Evolutionary conservation across 2,329 filamentous ascomycete genomes (phyloP), one percentile per base, ranked within the genome.

Genomic region (Aureobasidium sp.): DNA sequence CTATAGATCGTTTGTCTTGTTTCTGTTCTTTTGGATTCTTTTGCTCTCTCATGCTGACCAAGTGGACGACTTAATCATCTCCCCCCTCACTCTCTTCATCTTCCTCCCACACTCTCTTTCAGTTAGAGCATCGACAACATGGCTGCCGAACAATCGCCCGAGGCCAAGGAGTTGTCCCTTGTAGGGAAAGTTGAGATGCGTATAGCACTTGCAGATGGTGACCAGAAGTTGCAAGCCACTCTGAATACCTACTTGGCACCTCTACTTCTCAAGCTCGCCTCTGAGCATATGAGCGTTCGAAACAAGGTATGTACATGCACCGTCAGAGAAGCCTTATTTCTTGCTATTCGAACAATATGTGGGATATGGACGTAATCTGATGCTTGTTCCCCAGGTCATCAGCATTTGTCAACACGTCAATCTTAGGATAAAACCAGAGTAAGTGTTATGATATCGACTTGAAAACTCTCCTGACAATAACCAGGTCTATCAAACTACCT

Each of bases 141-240:
- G 60, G 60, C 60, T 38, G 27, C 38, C 18, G 25, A 60, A 38
- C 72, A 69, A 64, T 69, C 75, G 10, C 68, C 71, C 8, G 90
- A 92, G 79, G 85, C 91, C 78, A 89, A 90, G 68, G 94, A 97
- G 85, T 85, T 97, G 71, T 88, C 90, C 70, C 88, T 98, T 68
- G 88, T 97, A 61, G 92, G 93, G 73, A 95, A 93, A 75, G 91
- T 97, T 53, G 94, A 97, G 78, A 89, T 96, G 75, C 88, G 91
- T 69, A 96, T 98, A 73, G 91, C 89, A 33, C 88, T 95, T 61
- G 92, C 95, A 33, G 92, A 94, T 71, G 91, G 94, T 60, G 95
- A 98, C 76, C 85, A 89, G 69, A 97, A 95, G 80, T 87, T 99
- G 1, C 89, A 95, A 76, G 82, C 89, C 29, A 84, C 96, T 20